Evolutionary conservation across 768 basidiomycete genomes (phyloP).

Genomic region (Coprinopsis cinerea): DNA sequence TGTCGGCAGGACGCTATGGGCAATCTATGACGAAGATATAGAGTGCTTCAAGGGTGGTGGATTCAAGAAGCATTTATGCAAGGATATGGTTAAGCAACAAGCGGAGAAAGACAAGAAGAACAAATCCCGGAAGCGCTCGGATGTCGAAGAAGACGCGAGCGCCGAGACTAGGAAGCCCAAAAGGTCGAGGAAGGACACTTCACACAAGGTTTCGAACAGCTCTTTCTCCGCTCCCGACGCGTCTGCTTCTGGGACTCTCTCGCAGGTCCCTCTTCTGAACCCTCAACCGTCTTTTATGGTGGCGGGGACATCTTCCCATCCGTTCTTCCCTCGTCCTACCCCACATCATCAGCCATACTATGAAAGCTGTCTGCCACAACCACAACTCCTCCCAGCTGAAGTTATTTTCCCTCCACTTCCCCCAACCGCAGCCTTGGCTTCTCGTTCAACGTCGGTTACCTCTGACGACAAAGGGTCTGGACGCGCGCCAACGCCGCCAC

Average conservation of each 20-base stretch:
- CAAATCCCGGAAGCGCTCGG: constrained; percentile 31
- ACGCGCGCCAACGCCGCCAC: constrained; percentile 5
- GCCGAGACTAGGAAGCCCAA: constrained; percentile 39
- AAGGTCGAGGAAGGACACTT: constrained; percentile 37
- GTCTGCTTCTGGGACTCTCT: not conserved
- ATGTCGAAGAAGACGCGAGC: constrained; percentile 30
- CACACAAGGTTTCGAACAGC: not conserved
- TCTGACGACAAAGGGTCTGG: constrained; percentile 1
- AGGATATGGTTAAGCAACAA: constrained; percentile 36
- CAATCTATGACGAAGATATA: constrained; percentile 76
- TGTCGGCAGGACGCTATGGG: constrained; percentile 83
- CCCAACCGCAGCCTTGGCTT: constrained; percentile 30
- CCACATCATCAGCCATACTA: constrained; percentile 74
- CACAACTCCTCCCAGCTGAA: constrained; percentile 46
- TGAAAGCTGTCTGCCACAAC: constrained; percentile 43
- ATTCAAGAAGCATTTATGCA: constrained; percentile 63
- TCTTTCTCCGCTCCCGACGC: not conserved
- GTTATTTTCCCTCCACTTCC: constrained; percentile 74
- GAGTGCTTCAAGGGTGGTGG: constrained; percentile 80
- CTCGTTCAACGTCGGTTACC: constrained; percentile 20
- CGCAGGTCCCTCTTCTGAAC: constrained; percentile 13
- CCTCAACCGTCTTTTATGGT: constrained; percentile 21
- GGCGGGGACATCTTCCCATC: constrained; percentile 24
- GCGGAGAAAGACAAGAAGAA: constrained; percentile 32
- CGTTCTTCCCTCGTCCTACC: constrained; percentile 51